Base-by-base conservation (phyloP, 257 asterid genomes). In the Ophiorrhiza pumila region DNA sequence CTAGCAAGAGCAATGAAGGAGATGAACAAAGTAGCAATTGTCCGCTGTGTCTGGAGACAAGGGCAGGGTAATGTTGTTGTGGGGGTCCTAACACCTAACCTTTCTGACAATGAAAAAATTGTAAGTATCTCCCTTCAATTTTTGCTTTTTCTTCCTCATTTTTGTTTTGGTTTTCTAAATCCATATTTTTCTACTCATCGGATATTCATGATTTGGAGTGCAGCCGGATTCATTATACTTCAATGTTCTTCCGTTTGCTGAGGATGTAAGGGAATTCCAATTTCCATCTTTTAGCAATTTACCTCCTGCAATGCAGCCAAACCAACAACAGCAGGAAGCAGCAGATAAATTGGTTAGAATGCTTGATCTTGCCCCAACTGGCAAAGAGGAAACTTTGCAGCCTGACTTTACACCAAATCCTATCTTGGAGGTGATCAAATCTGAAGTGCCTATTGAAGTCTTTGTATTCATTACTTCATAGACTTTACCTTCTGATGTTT, bases 41-140 rank as follows among this genome's bases (percentile, higher is more conserved):
- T 92, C 57, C 99, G 99, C 58, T 95, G 98, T 70, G 98, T 89
- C 59, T 95, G 99, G 99, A 95, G 97, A 78, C 98, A 92, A 83
- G 98, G 98, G 42, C 99, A 90, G 86, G 80, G 89, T 34, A 95
- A 81, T 82, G 98, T 92, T 72, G 95, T 88, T 68, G 77, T 90
- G 65, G 99, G 99, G 76, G 94, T 90, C 77, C 87, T 95, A 74
- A 86, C 96, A 71, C 97, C 98, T 58, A 82, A 83, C 78, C 68
- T 92, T n/a, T 92, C 97, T 23, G 93, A 86, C 84, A 87, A 76
- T 71, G 86, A 86, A 43, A 80, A 71, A 65, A 68, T 87, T 47
- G 99, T 94, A 80, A 86, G 97, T 84, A 39, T 13, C 25, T 46
- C 17, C 12, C 58, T 35, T 45, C 1, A 62, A 35, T 47, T 66